These are phyloP conservation scores for Ochetophila trinervis DNA, from an alignment of 306 rosid species.

Conservation along the genomic window DNA sequence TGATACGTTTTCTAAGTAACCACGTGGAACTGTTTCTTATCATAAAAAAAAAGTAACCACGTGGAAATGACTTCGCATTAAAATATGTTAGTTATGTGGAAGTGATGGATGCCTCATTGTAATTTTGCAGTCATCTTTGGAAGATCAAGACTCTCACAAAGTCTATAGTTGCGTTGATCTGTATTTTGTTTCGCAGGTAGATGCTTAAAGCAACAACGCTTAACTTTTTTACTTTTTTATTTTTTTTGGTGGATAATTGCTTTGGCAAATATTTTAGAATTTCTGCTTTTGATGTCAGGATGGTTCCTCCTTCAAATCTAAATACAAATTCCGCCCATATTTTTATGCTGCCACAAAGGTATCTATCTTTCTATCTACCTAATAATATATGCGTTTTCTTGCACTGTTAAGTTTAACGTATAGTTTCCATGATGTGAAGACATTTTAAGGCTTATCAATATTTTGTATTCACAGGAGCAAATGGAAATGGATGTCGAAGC, in stretches of 20 bases:
- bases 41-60: background rate
- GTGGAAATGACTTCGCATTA: background rate
- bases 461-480: background rate
- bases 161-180: slow-evolving; percentile 74
- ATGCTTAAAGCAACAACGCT: background rate
- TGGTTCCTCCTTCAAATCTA: slow-evolving; percentile 84
- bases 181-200: slow-evolving; percentile 91
- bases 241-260: slow-evolving; percentile 2
- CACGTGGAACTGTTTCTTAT: too few relatives aligned
- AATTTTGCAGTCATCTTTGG: slow-evolving; percentile 75
- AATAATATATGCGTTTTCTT: slow-evolving; percentile 12
- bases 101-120: slow-evolving; percentile 29
- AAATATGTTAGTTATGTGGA: slow-evolving; percentile 1
- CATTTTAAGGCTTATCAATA: slow-evolving; percentile 1
- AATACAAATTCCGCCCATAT: slow-evolving; percentile 82
- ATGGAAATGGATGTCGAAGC: slow-evolving; percentile 86
- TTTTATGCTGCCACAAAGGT: slow-evolving; percentile 91
- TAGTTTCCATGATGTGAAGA: slow-evolving; percentile 17
- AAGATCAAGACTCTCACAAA: slow-evolving; percentile 68
- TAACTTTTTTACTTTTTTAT: background rate
- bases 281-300: slow-evolving; percentile 57
- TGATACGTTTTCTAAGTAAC: background rate
- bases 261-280: slow-evolving; percentile 20
- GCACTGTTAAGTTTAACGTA: background rate
- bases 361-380: slow-evolving; percentile 1